Base-by-base conservation (phyloP, 202 grass and related monocot genomes). In the Elaeis oleifera region DNA sequence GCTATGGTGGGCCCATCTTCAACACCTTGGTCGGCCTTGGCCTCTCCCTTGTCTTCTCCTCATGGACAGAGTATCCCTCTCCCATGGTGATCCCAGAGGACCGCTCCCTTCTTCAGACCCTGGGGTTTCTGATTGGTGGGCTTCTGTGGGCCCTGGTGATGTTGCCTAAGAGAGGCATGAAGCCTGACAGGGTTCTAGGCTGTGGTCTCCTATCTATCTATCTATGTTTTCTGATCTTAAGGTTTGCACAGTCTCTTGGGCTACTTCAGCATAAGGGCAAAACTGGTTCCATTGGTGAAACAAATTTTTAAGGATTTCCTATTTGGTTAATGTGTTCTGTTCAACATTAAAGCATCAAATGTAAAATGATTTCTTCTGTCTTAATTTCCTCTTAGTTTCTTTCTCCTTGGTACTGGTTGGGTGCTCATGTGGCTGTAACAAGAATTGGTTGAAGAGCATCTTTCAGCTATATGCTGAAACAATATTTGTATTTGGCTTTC, bases 1-100 rank as follows among this genome's bases (percentile, higher is more conserved):
- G 89, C 72, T 88, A 88, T 58, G 89, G 84, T 16, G 89, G 84
- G 18, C 81, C 84, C 25, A 71, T 85, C 16, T 94, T 94, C 36
- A 88, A 85, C 54, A 53, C 80, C 5, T 72, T 88, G 15, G 65
- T 94, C 0, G 89, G 81, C 50, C 79, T 95, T 0, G 84, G 84
- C 21, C 53, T 85, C 24, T 75, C 84, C 26, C 51, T 95, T 31
- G 5, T 80, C 16, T 54, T 95, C 7, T 50, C 73, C 0, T 71
- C 70, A 15, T 78, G 76, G 78, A 50, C 63, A 3, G 23, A 14
- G 6, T 53, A 81, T 36, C 79, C 80, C 5, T 54, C n/a, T 25
- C 74, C 80, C 0, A 18, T 85, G 4, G 3, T 28, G 16, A 61
- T 89, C 8, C 75, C 79, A 2, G 25, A 53, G 23, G 89, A 83